Evolutionary conservation across 768 basidiomycete species (phyloP), one percentile per base, ranked within the genome.

Genomic region (Daedaleopsis nitida): DNA sequence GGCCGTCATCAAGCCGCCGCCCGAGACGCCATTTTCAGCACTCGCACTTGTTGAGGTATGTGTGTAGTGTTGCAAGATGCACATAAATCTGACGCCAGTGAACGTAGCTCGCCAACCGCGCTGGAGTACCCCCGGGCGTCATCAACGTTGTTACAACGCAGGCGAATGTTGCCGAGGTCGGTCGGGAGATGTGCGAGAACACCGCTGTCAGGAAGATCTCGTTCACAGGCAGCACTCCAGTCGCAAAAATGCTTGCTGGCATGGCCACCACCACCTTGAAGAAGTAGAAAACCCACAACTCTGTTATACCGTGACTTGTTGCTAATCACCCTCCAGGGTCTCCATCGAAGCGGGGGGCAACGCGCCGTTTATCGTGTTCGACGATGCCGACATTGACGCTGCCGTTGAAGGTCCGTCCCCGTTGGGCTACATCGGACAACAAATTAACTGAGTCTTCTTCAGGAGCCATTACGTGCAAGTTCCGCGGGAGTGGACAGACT

Each of bases 311-410:
- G n/a, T n/a, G n/a, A n/a, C n/a, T 19, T 23, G 47, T 11, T 5
- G 21, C 5, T 49, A 8, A 49, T 21, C 13, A 21, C 12, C 47
- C 21, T 49, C 23, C 65, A 79, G 86, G 64, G 72, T 86, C 11
- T 93, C 93, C 1, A 74, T 94, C 39, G 94, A 96, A 76, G 91
- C 94, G 32, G 94, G 95, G 14, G 96, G 97, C 32, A 98, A 98
- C 66, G 87, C 96, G 0, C 91, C 96, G 0, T 95, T 99, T 74
- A 97, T 98, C 66, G 91, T 99, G 8, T 98, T 99, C 72, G 91
- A 94, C 64, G 97, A 98, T 69, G 96, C 95, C 0, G 88, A 98
- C 71, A 82, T 99, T 54, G 92, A 94, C 52, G 86, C 89, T 58
- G 97, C 97, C 32, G 93, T 99, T 8, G 86, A 88, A 65, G 92